Evolutionary conservation across 352 stramenopile species (phyloP).

Genomic region (Pythium scleroteichum): DNA sequence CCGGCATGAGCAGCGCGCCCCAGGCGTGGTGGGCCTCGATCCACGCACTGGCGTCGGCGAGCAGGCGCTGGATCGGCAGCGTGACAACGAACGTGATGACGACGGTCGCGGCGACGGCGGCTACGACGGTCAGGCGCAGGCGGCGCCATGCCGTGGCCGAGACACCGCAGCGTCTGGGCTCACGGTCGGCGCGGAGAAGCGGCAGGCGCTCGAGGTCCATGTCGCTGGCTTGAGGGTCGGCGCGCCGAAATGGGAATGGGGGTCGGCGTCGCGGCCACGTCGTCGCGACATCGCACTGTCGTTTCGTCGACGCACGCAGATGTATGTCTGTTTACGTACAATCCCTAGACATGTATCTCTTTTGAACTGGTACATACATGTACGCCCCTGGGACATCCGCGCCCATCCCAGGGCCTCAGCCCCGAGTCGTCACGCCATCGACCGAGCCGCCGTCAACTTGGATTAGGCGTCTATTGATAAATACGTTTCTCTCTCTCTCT

Average conservation of each 20-base stretch:
- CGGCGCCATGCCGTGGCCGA: constrained; percentile 13
- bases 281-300: too few species aligned
- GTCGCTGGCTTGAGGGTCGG: too few species aligned
- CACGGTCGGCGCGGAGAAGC: constrained; percentile 12
- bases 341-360: too few species aligned
- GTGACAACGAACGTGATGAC: constrained; percentile 27
- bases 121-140: constrained; percentile 23
- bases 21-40: constrained; percentile 47
- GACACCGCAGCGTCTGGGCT: constrained; percentile 4
- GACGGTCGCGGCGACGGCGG: constrained; percentile 15
- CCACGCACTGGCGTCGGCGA: constrained; percentile 38
- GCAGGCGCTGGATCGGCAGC: constrained; percentile 49
- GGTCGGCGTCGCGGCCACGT: too few species aligned
- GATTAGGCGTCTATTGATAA: not conserved
- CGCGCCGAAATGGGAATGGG: too few species aligned
- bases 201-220: constrained; percentile 23
- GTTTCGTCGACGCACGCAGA: too few species aligned
- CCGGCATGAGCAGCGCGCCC: constrained; percentile 49
- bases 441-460: not conserved
- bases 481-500: not conserved
- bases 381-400: not conserved
- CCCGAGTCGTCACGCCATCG: constrained; percentile 11
- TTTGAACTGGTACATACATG: too few species aligned
- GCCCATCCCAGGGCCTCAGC: not conserved
- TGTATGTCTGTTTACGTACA: too few species aligned